Evolutionary conservation across 2,329 filamentous ascomycete species (phyloP), one percentile per base, ranked within the genome.

Genomic region (Fusarium sp.): DNA sequence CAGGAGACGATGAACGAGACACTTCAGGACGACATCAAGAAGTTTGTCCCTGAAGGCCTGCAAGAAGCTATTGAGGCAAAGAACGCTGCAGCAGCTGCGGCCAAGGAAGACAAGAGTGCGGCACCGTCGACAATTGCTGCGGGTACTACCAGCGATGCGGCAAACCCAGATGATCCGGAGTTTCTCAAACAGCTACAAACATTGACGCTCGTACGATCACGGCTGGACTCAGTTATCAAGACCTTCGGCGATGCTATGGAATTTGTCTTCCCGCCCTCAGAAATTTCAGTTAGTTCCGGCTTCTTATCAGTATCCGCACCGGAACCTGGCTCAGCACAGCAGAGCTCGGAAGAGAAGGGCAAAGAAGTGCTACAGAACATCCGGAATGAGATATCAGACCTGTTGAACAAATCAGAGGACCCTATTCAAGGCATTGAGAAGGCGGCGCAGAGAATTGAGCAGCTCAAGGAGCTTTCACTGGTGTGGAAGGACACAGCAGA

Each of bases 401-500:
- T 97, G 4, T 81, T 98, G 14, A 84, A 85, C 77, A 77, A 78
- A 44, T 73, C 85, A 9, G 81, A 84, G 2, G 89, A 91, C 45
- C 86, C 88, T 1, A 83, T 90, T 14, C 84, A 85, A 45, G 93
- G 92, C 18, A 84, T 96, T 11, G 90, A 93, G 69, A 89, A 90
- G 60, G 96, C 96, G 0, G 88, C 88, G 14, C 85, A 86, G 58
- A 85, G 93, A 45, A 90, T 98, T 16, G 90, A 93, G 75, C 89
- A 92, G 76, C 84, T 98, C 58, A 90, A 93, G 75, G 87, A 90
- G 67, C 81, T 98, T 68, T 89, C 89, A 6, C 82, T 82, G n/a
- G 90, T 99, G 23, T 99, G 96, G 94, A 95, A 92, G 78, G 94
- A 94, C n/a, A 98, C 96, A 4, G 91, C 93, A 0, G 96, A 99